These are phyloP conservation scores for Candida sakaeoensis DNA, from an alignment of 805 yeast species.

Conservation along the genomic window DNA sequence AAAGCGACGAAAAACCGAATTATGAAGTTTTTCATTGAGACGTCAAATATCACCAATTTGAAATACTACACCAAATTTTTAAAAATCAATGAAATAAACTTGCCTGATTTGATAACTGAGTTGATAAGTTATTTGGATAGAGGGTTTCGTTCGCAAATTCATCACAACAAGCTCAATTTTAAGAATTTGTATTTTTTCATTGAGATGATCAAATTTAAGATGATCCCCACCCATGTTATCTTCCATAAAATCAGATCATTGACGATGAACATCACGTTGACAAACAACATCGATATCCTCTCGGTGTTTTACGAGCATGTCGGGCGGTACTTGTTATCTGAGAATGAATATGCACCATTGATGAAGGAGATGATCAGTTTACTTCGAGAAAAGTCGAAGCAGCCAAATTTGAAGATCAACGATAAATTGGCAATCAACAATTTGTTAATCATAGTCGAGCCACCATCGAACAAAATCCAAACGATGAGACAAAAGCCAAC, in stretches of 20 bases:
- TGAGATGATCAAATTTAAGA: slow-evolving; percentile 73
- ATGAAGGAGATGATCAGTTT: slow-evolving; percentile 63
- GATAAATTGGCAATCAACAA: slow-evolving; percentile 59
- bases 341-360: slow-evolving; percentile 51
- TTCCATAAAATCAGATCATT: slow-evolving; percentile 70
- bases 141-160: slow-evolving; percentile 57
- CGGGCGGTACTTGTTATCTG: slow-evolving; percentile 61
- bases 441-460: slow-evolving; percentile 51
- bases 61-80: slow-evolving; percentile 63
- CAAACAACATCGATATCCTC: slow-evolving; percentile 65
- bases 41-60: slow-evolving; percentile 42
- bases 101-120: slow-evolving; percentile 51
- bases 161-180: slow-evolving; percentile 50
- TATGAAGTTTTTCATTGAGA: slow-evolving; percentile 50
- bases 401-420: slow-evolving; percentile 46
- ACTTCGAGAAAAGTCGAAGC: slow-evolving; percentile 47
- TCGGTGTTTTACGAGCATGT: slow-evolving; percentile 69
- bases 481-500: slow-evolving; percentile 11
- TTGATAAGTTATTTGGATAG: slow-evolving; percentile 53
- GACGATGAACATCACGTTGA: slow-evolving; percentile 46
- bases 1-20: slow-evolving; percentile 69
- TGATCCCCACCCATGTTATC: slow-evolving; percentile 66
- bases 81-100: slow-evolving; percentile 49
- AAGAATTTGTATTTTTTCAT: slow-evolving; percentile 59
- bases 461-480: slow-evolving; percentile 44